Evolutionary conservation across 2,329 filamentous ascomycete species (phyloP).

Genomic region (Pyrenochaeta sp.): DNA sequence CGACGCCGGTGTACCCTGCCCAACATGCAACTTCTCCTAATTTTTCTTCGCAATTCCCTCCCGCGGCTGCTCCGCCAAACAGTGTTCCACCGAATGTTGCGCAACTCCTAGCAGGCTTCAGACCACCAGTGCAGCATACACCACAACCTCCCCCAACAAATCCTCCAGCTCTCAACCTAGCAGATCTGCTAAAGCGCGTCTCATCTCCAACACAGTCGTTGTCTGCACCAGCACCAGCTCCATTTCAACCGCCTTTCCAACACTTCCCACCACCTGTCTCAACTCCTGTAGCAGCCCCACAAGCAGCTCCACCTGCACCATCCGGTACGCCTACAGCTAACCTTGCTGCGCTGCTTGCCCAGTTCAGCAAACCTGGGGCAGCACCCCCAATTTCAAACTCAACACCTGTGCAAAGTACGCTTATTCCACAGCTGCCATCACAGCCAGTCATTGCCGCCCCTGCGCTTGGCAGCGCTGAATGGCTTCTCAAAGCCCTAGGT

Average conservation of each 20-base stretch:
- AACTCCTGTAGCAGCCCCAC: slow-evolving; percentile 29
- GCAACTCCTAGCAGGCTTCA: slow-evolving; percentile 39
- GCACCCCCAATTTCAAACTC: slow-evolving; percentile 23
- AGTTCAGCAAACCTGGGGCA: slow-evolving; percentile 37
- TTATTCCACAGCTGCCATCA: slow-evolving; percentile 27
- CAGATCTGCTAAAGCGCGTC: slow-evolving; percentile 39
- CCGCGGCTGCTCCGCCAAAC: slow-evolving; percentile 25
- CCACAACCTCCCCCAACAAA: slow-evolving; percentile 29
- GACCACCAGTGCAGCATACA: slow-evolving; percentile 27
- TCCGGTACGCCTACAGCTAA: slow-evolving; percentile 37
- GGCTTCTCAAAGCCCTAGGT: slow-evolving; percentile 44
- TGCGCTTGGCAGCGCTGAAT: slow-evolving; percentile 35
- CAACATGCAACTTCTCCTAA: slow-evolving; percentile 29
- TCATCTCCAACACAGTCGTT: slow-evolving; percentile 37
- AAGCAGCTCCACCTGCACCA: slow-evolving; percentile 35
- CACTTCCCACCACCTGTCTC: slow-evolving; percentile 30
- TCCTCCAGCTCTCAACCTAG: slow-evolving; percentile 34
- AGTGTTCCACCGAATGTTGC: slow-evolving; percentile 37
- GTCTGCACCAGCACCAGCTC: slow-evolving; percentile 30
- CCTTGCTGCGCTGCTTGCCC: slow-evolving; percentile 43
- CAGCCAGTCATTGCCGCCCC: slow-evolving; percentile 22
- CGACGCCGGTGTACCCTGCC: slow-evolving; percentile 41
- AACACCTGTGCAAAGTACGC: slow-evolving; percentile 22
- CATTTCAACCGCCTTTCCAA: slow-evolving; percentile 40
- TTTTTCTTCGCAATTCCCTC: slow-evolving; percentile 26